Evolutionary conservation across 441 rosid species (phyloP).

Genomic region (Syzygium syzygioides): DNA sequence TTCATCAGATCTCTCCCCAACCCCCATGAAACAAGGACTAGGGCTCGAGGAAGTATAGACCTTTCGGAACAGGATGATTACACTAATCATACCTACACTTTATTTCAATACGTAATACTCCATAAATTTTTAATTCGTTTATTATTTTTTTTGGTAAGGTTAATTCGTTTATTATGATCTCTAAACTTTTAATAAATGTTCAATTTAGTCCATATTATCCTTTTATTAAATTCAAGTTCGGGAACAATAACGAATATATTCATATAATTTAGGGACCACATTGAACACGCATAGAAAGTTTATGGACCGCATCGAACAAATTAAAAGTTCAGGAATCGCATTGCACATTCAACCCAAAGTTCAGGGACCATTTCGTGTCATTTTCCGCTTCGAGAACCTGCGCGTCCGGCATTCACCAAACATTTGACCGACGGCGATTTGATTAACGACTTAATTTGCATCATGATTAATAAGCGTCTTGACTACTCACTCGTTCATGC

Average conservation of each 20-base stretch:
- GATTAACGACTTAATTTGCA: not conserved
- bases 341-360: not conserved
- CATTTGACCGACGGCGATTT: not conserved
- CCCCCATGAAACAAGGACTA: not conserved
- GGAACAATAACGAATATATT: fast-evolving
- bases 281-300: fast-evolving
- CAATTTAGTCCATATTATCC: fast-evolving
- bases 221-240: not conserved
- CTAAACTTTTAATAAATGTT: fast-evolving
- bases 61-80: not conserved
- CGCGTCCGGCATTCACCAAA: not conserved
- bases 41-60: fast-evolving
- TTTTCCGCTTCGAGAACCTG: not conserved
- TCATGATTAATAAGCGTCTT: not conserved
- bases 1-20: not conserved
- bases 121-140: fast-evolving
- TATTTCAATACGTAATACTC: fast-evolving
- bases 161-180: fast-evolving
- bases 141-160: too few relatives aligned
- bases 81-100: not conserved
- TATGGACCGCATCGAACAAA: fast-evolving
- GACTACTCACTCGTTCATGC: not conserved
- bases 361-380: fast-evolving
- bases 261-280: fast-evolving
- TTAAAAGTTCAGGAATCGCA: fast-evolving